Evolutionary conservation across 2,329 filamentous ascomycete species (phyloP), one percentile per base, ranked within the genome.

Genomic region (Nemania sp.): DNA sequence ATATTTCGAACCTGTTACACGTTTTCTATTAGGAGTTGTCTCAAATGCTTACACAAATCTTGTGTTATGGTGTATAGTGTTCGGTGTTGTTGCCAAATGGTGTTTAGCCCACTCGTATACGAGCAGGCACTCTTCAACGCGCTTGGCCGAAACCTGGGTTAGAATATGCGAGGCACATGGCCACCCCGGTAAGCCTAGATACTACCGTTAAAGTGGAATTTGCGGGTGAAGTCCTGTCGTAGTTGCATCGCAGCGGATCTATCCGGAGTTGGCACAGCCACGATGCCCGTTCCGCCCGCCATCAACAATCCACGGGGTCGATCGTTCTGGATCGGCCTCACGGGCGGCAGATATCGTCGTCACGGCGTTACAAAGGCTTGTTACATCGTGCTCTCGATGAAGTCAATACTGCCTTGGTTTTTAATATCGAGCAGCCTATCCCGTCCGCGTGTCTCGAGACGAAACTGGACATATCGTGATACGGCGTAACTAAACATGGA

Each of bases 161-260:
- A 45, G 38, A 38, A 53, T 29, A 68, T 60, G 63, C 32, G 15
- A 52, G 54, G 11, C 45, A 43, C 35, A 60, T 54, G 41, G 24
- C 29, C 49, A 65, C 47, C 57, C 64, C 55, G 64, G 43, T 57
- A 57, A 69, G 60, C 45, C 52, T 45, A 35, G 51, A 52, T 66
- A 27, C 55, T 56, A 65, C 62, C 63, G 51, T 64, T 51, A 43
- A 59, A 58, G 55, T 62, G 41, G 43, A 47, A 58, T 56, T 51
- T 65, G 45, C 38, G 68, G 60, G 35, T 32, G 54, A 54, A 45
- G 26, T 43, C 47, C 20, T 62, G 41, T 58, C 27, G 55, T 52
- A 49, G 66, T 66, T 24, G 18, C 60, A 69, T 66, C 56, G 45
- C 38, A 41, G 69, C 69, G 66, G 69, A 69, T 70, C 69, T 70